A percentile compares a stretch with the other conserved stretches of the same genome.
Evolutionary conservation across 352 stramenopile genomes (phyloP).

Genomic region (Albugo laibachii): DNA sequence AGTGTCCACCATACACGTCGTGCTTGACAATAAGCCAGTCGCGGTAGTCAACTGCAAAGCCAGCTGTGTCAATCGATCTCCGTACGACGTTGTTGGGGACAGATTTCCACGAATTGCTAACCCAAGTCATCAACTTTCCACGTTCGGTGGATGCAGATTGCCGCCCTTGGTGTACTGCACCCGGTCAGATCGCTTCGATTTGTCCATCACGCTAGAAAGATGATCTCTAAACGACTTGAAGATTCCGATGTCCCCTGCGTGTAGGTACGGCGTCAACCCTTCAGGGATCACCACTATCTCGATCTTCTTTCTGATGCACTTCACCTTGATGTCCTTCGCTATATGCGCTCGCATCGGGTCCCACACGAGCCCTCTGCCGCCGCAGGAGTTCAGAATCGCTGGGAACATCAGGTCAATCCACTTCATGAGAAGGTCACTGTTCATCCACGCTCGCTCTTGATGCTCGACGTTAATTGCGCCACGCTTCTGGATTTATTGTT

Average conservation of each 20-base stretch:
- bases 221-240: conserved; percentile 6
- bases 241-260: conserved; percentile 2
- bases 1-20: conserved; percentile 1
- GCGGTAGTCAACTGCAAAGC: conserved; percentile 2
- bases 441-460: conserved; percentile 2
- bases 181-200: conserved; percentile 4
- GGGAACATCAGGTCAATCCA: conserved; percentile 5
- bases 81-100: background rate
- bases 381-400: background rate
- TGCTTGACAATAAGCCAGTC: conserved; percentile 5
- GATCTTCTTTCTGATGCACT: conserved; percentile 1
- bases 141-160: background rate
- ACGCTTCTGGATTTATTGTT: too few species aligned
- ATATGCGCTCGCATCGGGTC: conserved; percentile 10
- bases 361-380: conserved; percentile 1
- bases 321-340: conserved; percentile 5
- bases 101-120: background rate
- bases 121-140: conserved; percentile 1
- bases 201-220: conserved; percentile 5
- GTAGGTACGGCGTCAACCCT: conserved; percentile 1
- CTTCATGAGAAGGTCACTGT: background rate
- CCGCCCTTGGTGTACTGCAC: conserved; percentile 3
- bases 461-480: too few species aligned
- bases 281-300: conserved; percentile 3
- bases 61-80: background rate